Conservation (phyloP, 1,284 basidiomycete genomes). For the Mycosarcoma mackinlayi region DNA sequence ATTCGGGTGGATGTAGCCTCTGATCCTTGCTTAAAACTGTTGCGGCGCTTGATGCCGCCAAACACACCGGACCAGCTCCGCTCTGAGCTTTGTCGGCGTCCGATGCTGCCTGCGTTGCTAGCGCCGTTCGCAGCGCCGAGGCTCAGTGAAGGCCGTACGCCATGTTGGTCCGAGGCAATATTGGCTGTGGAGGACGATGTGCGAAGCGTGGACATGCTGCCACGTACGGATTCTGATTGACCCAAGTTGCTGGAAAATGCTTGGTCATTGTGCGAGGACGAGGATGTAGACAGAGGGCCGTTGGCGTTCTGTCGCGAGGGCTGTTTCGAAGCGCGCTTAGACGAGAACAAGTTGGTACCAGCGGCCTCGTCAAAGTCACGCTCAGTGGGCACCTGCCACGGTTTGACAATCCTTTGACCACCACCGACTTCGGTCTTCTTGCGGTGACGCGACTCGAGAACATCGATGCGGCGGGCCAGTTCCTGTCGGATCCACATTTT, state of each 20-base stretch:
- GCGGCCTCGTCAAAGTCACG: conserved; percentile 58
- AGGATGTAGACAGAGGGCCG: conserved; percentile 6
- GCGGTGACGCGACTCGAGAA: conserved; percentile 25
- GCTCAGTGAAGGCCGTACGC: not conserved
- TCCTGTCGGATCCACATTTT: conserved; percentile 47
- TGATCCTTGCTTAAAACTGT: conserved; percentile 54
- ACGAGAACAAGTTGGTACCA: conserved; percentile 35
- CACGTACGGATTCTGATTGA: conserved; percentile 21
- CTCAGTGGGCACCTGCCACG: conserved; percentile 54
- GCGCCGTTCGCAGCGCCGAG: conserved; percentile 1
- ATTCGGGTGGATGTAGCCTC: conserved; percentile 21
- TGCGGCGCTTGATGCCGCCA: conserved; percentile 48
- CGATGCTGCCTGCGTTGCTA: conserved; percentile 15
- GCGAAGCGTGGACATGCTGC: conserved; percentile 27
- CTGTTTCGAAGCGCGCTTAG: conserved; percentile 38
- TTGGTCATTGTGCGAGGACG: conserved; percentile 16
- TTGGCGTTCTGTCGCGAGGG: conserved; percentile 9
- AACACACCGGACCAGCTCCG: conserved; percentile 52
- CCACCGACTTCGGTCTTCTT: conserved; percentile 20
- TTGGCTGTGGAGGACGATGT: conserved; percentile 28
- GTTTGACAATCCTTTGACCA: conserved; percentile 35
- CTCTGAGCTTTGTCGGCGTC: conserved; percentile 41
- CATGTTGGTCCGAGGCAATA: conserved; percentile 4
- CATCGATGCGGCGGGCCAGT: conserved; percentile 33
- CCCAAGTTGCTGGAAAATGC: conserved; percentile 30